Percentiles rank a stretch among this genome's conserved stretches.
These are phyloP conservation scores for Botrytis porri DNA, from an alignment of 2,329 filamentous ascomycete genomes.

Conservation along the genomic window DNA sequence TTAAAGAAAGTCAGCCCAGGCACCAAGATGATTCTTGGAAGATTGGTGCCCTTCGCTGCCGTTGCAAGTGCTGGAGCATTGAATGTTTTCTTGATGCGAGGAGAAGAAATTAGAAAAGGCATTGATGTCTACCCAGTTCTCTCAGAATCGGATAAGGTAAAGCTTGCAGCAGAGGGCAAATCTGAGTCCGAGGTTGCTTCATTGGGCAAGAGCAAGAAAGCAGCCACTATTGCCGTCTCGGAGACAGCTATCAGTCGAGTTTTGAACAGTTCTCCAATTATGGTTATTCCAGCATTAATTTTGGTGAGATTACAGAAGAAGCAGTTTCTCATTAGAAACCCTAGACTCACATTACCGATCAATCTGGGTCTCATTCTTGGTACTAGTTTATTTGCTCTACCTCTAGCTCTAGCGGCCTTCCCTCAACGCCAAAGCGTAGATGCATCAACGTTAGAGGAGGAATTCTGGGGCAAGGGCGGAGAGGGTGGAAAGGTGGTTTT, in stretches of 20 bases:
- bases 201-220: constrained; percentile 83
- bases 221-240: constrained; percentile 82
- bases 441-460: constrained; percentile 73
- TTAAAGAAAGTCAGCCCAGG: constrained; percentile 72
- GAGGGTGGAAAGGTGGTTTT: constrained; percentile 86
- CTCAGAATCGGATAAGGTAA: constrained; percentile 63
- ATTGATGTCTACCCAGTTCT: constrained; percentile 90
- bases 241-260: constrained; percentile 92
- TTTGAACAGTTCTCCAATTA: constrained; percentile 92
- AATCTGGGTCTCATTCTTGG: constrained; percentile 85
- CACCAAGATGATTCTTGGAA: constrained; percentile 71
- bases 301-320: constrained; percentile 81
- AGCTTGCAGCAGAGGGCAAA: constrained; percentile 54
- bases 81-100: constrained; percentile 97
- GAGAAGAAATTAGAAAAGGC: constrained; percentile 88
- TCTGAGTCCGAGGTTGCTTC: constrained; percentile 64
- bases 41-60: constrained; percentile 94
- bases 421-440: constrained; percentile 83
- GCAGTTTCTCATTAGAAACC: constrained; percentile 75
- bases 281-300: constrained; percentile 88
- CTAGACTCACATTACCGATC: constrained; percentile 72
- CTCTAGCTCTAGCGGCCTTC: constrained; percentile 86
- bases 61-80: constrained; percentile 87
- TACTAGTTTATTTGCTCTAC: constrained; percentile 84
- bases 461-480: constrained; percentile 81